phyloP scores from a whole-genome alignment of 2,329 filamentous ascomycete species.

The Massarina eburnea region DNA sequence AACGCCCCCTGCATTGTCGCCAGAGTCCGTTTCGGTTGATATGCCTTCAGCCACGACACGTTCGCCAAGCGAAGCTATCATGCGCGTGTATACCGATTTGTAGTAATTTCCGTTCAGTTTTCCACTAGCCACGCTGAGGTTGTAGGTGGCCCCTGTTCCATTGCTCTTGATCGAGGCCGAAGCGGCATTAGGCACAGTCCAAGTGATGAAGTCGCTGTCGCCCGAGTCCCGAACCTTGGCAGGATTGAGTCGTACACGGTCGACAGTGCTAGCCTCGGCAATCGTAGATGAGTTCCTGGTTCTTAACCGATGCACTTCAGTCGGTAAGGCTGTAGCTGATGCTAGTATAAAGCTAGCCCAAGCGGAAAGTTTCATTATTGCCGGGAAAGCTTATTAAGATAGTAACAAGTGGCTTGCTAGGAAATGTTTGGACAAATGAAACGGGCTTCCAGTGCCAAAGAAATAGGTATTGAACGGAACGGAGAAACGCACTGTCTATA shows the following conservation, averaged over 20 bases:
- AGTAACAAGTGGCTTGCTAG: neutral
- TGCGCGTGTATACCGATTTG: constrained; percentile 26
- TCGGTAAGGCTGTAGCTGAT: neutral
- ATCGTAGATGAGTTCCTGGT: neutral
- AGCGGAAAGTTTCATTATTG: neutral
- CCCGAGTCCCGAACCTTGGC: constrained; percentile 11
- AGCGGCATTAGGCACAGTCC: constrained; percentile 13
- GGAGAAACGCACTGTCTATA: neutral
- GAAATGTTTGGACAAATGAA: neutral
- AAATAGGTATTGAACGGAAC: neutral
- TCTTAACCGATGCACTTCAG: neutral
- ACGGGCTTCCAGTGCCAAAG: neutral
- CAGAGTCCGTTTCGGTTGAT: constrained; percentile 22
- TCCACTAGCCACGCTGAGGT: constrained; percentile 14
- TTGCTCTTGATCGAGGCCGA: constrained; percentile 6
- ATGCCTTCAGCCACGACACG: constrained; percentile 31
- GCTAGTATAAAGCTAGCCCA: neutral
- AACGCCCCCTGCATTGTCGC: constrained; percentile 3
- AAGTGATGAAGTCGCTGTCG: constrained; percentile 14
- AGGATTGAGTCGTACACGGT: constrained; percentile 16
- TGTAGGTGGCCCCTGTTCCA: constrained; percentile 6
- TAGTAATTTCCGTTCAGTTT: constrained; percentile 25
- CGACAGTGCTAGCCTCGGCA: neutral
- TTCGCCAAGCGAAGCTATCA: constrained; percentile 30
- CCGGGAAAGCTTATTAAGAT: neutral